A percentile compares a stretch with the other conserved stretches of the same genome.
Evolutionary conservation across 2,329 filamentous ascomycete species (phyloP).

Genomic region (Xylaria sp.): DNA sequence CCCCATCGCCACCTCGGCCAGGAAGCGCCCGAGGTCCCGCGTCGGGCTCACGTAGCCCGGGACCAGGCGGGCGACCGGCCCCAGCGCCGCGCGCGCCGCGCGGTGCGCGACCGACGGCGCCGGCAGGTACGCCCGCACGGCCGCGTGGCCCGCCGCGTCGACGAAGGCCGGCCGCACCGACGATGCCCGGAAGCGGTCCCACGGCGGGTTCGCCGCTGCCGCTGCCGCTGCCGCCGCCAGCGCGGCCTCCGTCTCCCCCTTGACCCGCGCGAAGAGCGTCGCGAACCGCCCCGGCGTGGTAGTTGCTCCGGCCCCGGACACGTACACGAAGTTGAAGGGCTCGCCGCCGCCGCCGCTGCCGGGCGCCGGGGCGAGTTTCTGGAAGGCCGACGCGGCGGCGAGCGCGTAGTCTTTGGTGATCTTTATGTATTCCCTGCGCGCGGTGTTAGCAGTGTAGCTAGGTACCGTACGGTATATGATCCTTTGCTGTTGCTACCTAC

Average conservation of each 20-base stretch:
- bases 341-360: too few relatives aligned
- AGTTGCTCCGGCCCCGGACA: slow-evolving; percentile 67
- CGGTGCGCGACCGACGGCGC: slow-evolving; percentile 25
- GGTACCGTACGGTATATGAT: too few relatives aligned
- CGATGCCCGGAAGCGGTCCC: too few relatives aligned
- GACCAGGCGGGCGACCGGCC: slow-evolving; percentile 26
- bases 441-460: neutral
- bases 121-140: slow-evolving; percentile 48
- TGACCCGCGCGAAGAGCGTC: slow-evolving; percentile 62
- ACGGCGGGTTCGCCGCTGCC: too few relatives aligned
- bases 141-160: slow-evolving; percentile 49
- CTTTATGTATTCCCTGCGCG: slow-evolving; percentile 59
- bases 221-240: too few relatives aligned
- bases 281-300: slow-evolving; percentile 58
- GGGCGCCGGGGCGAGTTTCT: slow-evolving; percentile 43
- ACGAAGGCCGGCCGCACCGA: slow-evolving; percentile 63
- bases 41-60: slow-evolving; percentile 45
- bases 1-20: slow-evolving; percentile 51
- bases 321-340: slow-evolving; percentile 70
- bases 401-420: slow-evolving; percentile 71
- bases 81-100: slow-evolving; percentile 23
- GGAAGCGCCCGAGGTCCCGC: slow-evolving; percentile 45
- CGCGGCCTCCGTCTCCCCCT: slow-evolving; percentile 66
- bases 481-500: too few relatives aligned
- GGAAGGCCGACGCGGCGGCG: slow-evolving; percentile 46